These are phyloP conservation scores for Tricharina praecox DNA, from an alignment of 495 filamentous ascomycete species.

Conservation along the genomic window DNA sequence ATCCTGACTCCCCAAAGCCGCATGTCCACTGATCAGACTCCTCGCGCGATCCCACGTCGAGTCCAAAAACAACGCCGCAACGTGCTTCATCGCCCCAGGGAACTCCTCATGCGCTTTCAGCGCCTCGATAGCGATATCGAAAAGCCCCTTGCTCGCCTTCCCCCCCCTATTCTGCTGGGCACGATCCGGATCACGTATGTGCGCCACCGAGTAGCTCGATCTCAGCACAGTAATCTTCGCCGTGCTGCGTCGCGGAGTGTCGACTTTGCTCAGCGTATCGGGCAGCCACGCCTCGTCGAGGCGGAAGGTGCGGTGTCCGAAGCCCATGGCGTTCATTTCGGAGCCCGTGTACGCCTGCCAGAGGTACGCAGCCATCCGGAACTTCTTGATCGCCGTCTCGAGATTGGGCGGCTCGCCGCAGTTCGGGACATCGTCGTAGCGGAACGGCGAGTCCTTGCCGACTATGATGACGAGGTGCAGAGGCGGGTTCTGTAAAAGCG, in stretches of 20 bases:
- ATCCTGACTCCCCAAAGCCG: conserved; percentile 52
- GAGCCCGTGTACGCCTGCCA: conserved; percentile 94
- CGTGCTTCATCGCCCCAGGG: conserved; percentile 67
- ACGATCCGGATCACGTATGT: conserved; percentile 58
- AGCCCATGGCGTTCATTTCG: conserved; percentile 76
- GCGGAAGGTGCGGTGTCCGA: conserved; percentile 68
- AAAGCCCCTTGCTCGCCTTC: conserved; percentile 51
- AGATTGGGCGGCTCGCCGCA: conserved; percentile 38
- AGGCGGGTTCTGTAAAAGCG: conserved; percentile 55
- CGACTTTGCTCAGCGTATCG: conserved; percentile 51
- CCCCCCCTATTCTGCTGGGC: conserved; percentile 66
- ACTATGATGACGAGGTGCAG: conserved; percentile 71
- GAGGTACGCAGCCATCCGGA: conserved; percentile 76
- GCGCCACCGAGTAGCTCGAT: conserved; percentile 62
- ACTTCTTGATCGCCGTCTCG: conserved; percentile 66
- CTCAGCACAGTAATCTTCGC: conserved; percentile 73
- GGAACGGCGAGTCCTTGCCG: conserved; percentile 72
- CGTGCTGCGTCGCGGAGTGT: conserved; percentile 43
- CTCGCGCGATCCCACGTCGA: conserved; percentile 63
- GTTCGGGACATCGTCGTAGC: conserved; percentile 68
- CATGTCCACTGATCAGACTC: conserved; percentile 61
- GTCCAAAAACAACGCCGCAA: conserved; percentile 68
- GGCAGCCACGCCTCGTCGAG: conserved; percentile 88
- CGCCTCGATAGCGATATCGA: conserved; percentile 55
- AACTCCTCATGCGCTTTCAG: conserved; percentile 48